These are phyloP conservation scores for Albatrellus ellisii DNA, from an alignment of 768 basidiomycete species.

Conservation along the genomic window DNA sequence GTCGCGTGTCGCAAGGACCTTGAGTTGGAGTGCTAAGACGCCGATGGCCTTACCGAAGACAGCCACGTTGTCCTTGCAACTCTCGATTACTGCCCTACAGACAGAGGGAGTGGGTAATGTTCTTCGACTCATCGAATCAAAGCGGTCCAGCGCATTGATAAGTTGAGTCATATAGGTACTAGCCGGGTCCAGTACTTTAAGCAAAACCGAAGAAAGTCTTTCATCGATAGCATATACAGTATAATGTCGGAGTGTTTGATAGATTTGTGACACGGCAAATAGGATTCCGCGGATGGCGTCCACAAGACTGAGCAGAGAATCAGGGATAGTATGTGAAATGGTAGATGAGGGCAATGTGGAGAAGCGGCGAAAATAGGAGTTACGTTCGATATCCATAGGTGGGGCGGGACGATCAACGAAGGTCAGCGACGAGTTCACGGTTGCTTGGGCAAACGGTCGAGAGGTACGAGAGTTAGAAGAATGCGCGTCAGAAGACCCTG, in stretches of 20 bases:
- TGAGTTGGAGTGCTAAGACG: constrained; percentile 70
- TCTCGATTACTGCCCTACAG: constrained; percentile 70
- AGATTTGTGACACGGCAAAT: constrained; percentile 85
- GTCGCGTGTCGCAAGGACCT: constrained; percentile 56
- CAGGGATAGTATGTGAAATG: constrained; percentile 54
- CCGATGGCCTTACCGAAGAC: constrained; percentile 83
- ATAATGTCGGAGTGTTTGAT: constrained; percentile 82
- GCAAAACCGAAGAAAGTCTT: constrained; percentile 64
- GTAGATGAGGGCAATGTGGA: constrained; percentile 57
- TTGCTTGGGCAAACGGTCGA: constrained; percentile 19
- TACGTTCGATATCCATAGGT: constrained; percentile 66
- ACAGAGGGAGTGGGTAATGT: constrained; percentile 53
- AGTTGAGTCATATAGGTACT: constrained; percentile 69
- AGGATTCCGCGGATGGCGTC: constrained; percentile 89
- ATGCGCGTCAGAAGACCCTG: constrained; percentile 23
- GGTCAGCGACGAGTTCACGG: constrained; percentile 26
- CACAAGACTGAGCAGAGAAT: constrained; percentile 52
- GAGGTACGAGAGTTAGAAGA: constrained; percentile 15
- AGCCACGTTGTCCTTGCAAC: constrained; percentile 71
- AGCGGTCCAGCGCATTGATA: constrained; percentile 82
- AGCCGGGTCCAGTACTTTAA: constrained; percentile 79
- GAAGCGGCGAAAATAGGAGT: constrained; percentile 90
- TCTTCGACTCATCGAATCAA: constrained; percentile 69
- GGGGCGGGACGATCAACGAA: constrained; percentile 30
- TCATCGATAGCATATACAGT: constrained; percentile 74